Percentiles rank a stretch among this genome's conserved stretches.
Conservation (phyloP, 345 rosid genomes). For the Gynandropsis gynandra region DNA sequence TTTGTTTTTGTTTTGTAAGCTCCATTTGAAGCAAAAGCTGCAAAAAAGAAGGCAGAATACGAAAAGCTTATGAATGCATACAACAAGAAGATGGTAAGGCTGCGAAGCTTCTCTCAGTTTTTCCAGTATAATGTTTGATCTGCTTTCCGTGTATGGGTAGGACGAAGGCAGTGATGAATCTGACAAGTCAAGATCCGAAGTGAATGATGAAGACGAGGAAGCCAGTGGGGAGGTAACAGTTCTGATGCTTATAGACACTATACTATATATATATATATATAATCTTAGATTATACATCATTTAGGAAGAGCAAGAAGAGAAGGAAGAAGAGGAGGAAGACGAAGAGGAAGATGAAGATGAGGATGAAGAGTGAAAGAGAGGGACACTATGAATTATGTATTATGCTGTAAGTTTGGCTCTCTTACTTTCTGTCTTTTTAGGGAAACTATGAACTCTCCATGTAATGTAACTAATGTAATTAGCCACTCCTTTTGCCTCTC, state of each 20-base stretch:
- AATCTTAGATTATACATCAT: no score
- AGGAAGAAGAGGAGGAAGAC: constrained; percentile 13
- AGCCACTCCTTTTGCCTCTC: no score
- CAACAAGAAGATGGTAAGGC: constrained; percentile 72
- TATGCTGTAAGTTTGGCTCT: no score
- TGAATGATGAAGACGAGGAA: constrained; percentile 53
- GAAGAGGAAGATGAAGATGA: constrained; percentile 2
- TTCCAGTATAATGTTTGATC: constrained; percentile 1
- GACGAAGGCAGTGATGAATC: constrained; percentile 57
- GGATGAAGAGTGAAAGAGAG: not conserved
- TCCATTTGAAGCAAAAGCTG: constrained; percentile 83
- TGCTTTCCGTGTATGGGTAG: constrained; percentile 18
- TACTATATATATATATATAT: not conserved
- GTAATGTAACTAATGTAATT: no score
- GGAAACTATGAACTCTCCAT: no score
- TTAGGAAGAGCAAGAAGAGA: constrained; percentile 26
- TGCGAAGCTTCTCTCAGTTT: constrained; percentile 1
- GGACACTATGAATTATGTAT: no score
- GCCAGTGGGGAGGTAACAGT: constrained; percentile 42
- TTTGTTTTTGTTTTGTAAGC: constrained; percentile 57
- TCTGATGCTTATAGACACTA: not conserved
- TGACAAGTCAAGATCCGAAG: constrained; percentile 61
- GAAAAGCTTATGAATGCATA: constrained; percentile 73
- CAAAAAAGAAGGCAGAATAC: constrained; percentile 64
- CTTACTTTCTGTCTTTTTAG: no score